Evolutionary conservation across 768 basidiomycete species (phyloP).

Genomic region (Rhodotorula toruloides): DNA sequence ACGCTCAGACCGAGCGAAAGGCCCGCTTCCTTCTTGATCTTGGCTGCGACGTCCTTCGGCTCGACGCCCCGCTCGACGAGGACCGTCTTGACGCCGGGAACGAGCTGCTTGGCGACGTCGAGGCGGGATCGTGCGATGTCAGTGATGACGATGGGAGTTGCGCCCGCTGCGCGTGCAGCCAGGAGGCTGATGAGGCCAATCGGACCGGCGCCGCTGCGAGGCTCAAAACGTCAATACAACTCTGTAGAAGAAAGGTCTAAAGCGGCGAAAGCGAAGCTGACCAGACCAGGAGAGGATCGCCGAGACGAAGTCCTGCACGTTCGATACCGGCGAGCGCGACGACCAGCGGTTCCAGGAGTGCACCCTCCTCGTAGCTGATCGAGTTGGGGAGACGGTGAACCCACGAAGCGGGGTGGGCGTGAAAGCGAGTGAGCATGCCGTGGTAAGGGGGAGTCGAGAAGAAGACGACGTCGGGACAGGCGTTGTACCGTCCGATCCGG

Average conservation of each 20-base stretch:
- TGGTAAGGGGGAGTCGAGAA: conserved; percentile 50
- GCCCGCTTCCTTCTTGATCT: conserved; percentile 45
- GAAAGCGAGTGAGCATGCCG: conserved; percentile 42
- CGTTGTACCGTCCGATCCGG: conserved; percentile 49
- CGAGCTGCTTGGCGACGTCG: conserved; percentile 48
- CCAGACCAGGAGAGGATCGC: conserved; percentile 50
- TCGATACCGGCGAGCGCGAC: conserved; percentile 50
- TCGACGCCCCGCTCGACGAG: conserved; percentile 43
- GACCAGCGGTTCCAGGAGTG: conserved; percentile 48
- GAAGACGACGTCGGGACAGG: conserved; percentile 48
- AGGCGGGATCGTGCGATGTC: conserved; percentile 49
- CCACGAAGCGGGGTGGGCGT: conserved; percentile 47
- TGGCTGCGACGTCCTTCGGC: conserved; percentile 42
- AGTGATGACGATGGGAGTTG: conserved; percentile 50
- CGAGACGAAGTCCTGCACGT: conserved; percentile 46
- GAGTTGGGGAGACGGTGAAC: conserved; percentile 49
- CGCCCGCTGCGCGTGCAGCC: conserved; percentile 48
- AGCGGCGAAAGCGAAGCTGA: conserved; percentile 26
- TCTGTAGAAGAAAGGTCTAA: too few species aligned
- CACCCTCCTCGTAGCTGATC: conserved; percentile 49
- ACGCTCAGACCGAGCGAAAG: conserved; percentile 38
- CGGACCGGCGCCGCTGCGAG: conserved; percentile 48
- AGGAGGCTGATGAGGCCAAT: conserved; percentile 50
- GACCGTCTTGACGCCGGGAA: conserved; percentile 47
- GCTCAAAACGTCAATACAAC: neutral